Conservation (phyloP, 441 rosid genomes). For the Syzygium malaccense region DNA sequence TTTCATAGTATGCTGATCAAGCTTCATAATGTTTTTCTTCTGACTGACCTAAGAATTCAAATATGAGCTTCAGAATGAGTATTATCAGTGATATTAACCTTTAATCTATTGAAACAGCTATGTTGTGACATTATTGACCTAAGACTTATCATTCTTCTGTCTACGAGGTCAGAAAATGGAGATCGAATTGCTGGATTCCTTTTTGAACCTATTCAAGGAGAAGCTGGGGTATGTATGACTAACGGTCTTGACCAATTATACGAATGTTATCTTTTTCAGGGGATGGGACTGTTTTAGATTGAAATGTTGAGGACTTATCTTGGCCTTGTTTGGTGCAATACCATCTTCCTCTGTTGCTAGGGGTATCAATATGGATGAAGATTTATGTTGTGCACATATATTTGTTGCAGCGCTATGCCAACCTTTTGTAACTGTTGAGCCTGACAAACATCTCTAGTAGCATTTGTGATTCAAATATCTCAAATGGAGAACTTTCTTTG, state of each 20-base stretch:
- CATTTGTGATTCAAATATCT: not conserved
- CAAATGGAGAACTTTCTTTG: not conserved
- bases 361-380: not conserved
- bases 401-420: not conserved
- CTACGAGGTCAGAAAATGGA: conserved; percentile 48
- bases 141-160: not conserved
- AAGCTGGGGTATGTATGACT: conserved; percentile 76
- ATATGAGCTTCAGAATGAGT: not conserved
- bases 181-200: conserved; percentile 86
- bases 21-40: not conserved
- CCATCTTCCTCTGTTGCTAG: not conserved
- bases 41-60: not conserved
- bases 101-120: not conserved
- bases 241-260: not conserved
- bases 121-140: not conserved
- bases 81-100: not conserved
- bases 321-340: not conserved
- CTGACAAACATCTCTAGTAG: not conserved
- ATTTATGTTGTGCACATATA: not conserved
- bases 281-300: not conserved
- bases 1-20: not conserved
- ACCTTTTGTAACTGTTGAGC: not conserved
- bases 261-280: not conserved
- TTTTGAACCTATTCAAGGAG: conserved; percentile 98
- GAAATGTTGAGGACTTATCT: not conserved